A percentile compares a stretch with the other conserved stretches of the same genome.
Conservation (phyloP, 306 rosid species). For the cucumber (Cucumis sativus) region Cucumber_9930_V3 NC_026657.2:9917501-9918000, state of each 20-base stretch:
- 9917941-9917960: too few species aligned
- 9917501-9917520: not conserved
- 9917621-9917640: slow-evolving; percentile 31
- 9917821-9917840: slow-evolving; percentile 17
- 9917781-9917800: slow-evolving; percentile 37
- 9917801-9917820: slow-evolving; percentile 22
- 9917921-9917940: too few species aligned
- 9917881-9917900: too few species aligned
- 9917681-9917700: not conserved
- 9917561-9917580: slow-evolving; percentile 27
- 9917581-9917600: slow-evolving; percentile 29
- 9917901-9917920: too few species aligned
- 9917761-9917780: slow-evolving; percentile 38
- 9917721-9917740: not conserved
- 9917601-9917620: slow-evolving; percentile 35
- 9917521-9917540: slow-evolving; percentile 28
- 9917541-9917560: slow-evolving; percentile 41
- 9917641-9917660: not conserved
- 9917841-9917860: slow-evolving; percentile 38
- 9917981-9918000: too few species aligned
- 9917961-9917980: too few species aligned
- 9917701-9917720: not conserved
- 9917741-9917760: not conserved
- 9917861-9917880: slow-evolving; percentile 6
- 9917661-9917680: not conserved